Evolutionary conservation across 306 rosid species (phyloP).

Genomic region (Sechiopsis laciniata): DNA sequence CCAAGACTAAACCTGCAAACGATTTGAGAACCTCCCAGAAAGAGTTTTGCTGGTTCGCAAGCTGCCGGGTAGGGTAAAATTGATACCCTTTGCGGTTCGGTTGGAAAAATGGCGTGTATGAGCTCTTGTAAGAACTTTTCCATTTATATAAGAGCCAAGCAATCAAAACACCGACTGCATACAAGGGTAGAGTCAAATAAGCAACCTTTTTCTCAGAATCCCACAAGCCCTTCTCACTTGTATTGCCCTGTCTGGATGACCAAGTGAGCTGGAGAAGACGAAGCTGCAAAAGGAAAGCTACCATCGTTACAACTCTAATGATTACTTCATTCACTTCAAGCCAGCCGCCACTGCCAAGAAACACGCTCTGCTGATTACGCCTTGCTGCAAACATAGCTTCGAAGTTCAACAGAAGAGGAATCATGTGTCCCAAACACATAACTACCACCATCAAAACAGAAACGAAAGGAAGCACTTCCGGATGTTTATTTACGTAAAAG

Average conservation of each 20-base stretch:
- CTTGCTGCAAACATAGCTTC: slow-evolving; percentile 56
- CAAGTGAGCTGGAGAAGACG: slow-evolving; percentile 70
- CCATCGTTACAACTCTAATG: slow-evolving; percentile 69
- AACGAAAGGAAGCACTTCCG: slow-evolving; percentile 55
- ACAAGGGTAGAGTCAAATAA: slow-evolving; percentile 51
- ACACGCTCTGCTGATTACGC: slow-evolving; percentile 39
- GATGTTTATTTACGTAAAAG: slow-evolving; percentile 54
- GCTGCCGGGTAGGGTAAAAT: slow-evolving; percentile 23
- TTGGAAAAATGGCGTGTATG: slow-evolving; percentile 27
- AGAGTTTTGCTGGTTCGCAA: slow-evolving; percentile 32
- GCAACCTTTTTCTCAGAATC: slow-evolving; percentile 58
- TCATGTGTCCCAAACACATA: slow-evolving; percentile 68
- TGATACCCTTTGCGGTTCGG: slow-evolving; percentile 35
- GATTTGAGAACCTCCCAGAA: slow-evolving; percentile 65
- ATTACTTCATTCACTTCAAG: slow-evolving; percentile 73
- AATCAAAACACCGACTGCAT: slow-evolving; percentile 47
- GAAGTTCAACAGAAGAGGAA: slow-evolving; percentile 72
- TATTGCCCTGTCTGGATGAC: slow-evolving; percentile 57
- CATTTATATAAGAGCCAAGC: slow-evolving; percentile 45
- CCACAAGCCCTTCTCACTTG: slow-evolving; percentile 43
- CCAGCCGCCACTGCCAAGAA: slow-evolving; percentile 74
- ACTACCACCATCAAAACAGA: slow-evolving; percentile 61
- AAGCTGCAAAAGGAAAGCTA: slow-evolving; percentile 68
- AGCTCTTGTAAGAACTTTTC: slow-evolving; percentile 36
- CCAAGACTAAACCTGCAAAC: slow-evolving; percentile 58